Conservation (phyloP, 2,329 filamentous ascomycete genomes). For the Ampelomyces quisqualis region DNA sequence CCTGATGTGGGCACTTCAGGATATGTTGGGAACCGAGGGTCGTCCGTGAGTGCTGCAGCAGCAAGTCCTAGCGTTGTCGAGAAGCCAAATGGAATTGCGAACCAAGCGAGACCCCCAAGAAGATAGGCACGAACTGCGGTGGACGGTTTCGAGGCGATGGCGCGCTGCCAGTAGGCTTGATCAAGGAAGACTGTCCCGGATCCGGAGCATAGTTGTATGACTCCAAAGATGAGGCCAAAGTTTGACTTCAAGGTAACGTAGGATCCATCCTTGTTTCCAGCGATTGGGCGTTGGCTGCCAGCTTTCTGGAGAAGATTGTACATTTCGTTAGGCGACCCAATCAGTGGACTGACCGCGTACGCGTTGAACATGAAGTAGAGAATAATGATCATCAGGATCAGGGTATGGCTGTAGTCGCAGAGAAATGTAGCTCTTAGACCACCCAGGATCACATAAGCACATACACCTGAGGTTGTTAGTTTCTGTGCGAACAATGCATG, state of each 20-base stretch:
- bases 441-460: slow-evolving; percentile 39
- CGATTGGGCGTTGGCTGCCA: slow-evolving; percentile 40
- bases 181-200: slow-evolving; percentile 46
- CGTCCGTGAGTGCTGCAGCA: slow-evolving; percentile 48
- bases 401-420: slow-evolving; percentile 44
- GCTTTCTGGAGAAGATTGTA: slow-evolving; percentile 46
- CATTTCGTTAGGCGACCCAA: slow-evolving; percentile 44
- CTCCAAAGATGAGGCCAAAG: slow-evolving; percentile 48
- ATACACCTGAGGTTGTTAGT: slow-evolving; percentile 32
- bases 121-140: slow-evolving; percentile 34
- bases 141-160: slow-evolving; percentile 36
- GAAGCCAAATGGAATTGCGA: slow-evolving; percentile 52
- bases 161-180: slow-evolving; percentile 52
- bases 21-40: slow-evolving; percentile 49
- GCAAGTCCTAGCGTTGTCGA: slow-evolving; percentile 51
- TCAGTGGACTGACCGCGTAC: slow-evolving; percentile 44
- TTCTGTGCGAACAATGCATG: background rate
- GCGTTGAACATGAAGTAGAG: slow-evolving; percentile 49
- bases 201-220: slow-evolving; percentile 46
- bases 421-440: slow-evolving; percentile 48
- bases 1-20: slow-evolving; percentile 31
- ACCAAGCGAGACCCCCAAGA: slow-evolving; percentile 51
- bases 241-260: slow-evolving; percentile 47
- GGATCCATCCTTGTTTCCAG: slow-evolving; percentile 44
- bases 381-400: slow-evolving; percentile 49